These are phyloP conservation scores for Globisporangium carolinianum DNA, from an alignment of 352 stramenopile species.

Conservation along the genomic window DNA sequence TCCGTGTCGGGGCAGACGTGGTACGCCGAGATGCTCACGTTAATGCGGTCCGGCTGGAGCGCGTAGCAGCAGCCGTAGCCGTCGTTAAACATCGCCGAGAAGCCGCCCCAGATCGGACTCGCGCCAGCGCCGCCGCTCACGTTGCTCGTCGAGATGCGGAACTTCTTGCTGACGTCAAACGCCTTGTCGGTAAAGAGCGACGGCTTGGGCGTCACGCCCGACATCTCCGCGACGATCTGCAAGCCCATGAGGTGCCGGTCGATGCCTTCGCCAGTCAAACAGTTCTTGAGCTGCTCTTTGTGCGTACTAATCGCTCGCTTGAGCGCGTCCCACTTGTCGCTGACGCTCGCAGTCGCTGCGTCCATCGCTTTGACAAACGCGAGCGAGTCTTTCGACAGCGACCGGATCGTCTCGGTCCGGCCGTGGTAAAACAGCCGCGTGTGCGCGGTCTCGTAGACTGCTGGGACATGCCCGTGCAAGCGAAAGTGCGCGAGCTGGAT, in stretches of 20 bases:
- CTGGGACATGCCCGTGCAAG: conserved; percentile 90
- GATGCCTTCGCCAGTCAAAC: conserved; percentile 84
- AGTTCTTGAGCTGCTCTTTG: conserved; percentile 87
- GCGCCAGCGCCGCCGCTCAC: conserved; percentile 90
- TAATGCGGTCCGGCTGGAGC: conserved; percentile 91
- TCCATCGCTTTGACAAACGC: conserved; percentile 91
- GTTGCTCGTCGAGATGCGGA: conserved; percentile 94
- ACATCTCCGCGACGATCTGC: conserved; percentile 91
- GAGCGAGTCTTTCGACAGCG: conserved; percentile 85
- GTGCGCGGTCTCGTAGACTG: conserved; percentile 97
- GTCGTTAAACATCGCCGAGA: conserved; percentile 93
- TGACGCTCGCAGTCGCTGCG: conserved; percentile 32
- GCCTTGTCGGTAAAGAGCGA: conserved; percentile 92
- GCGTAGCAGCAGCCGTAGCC: conserved; percentile 96
- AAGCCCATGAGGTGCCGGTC: conserved; percentile 96
- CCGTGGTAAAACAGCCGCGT: conserved; percentile 97
- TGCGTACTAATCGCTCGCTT: conserved; percentile 87
- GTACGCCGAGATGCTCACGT: conserved; percentile 94
- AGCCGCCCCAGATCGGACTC: conserved; percentile 95
- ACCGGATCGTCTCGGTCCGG: conserved; percentile 89
- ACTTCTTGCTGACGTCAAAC: conserved; percentile 93
- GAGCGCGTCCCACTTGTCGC: conserved; percentile 85
- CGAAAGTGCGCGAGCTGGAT: conserved; percentile 97
- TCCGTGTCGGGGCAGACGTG: conserved; percentile 74
- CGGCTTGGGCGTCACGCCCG: conserved; percentile 80